Conservation (phyloP, 2,329 filamentous ascomycete genomes). For the Rhynchosporium agropyri region DNA sequence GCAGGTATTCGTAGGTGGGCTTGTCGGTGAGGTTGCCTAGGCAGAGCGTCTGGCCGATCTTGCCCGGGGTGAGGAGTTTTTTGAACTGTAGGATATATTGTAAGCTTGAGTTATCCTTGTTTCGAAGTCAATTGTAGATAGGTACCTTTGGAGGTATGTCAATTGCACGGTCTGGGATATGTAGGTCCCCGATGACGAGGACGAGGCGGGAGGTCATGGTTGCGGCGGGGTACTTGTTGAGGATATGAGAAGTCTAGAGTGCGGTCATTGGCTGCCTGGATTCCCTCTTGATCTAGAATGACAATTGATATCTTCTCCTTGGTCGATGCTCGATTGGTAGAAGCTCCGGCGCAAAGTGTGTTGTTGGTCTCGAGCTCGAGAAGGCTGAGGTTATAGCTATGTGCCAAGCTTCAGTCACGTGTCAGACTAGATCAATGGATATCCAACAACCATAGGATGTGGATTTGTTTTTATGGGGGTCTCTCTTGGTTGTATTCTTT, state of each 20-base stretch:
- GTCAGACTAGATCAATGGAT: background rate
- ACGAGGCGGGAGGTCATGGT: constrained; percentile 82
- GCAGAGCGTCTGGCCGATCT: constrained; percentile 81
- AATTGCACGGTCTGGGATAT: constrained; percentile 89
- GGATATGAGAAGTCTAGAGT: constrained; percentile 14
- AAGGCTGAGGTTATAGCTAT: constrained; percentile 6
- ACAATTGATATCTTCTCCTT: constrained; percentile 6
- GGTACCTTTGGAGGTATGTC: constrained; percentile 86
- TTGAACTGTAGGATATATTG: constrained; percentile 63
- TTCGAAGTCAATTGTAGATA: constrained; percentile 14
- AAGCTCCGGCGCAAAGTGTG: constrained; percentile 27
- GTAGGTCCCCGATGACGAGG: constrained; percentile 88
- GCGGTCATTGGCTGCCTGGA: constrained; percentile 12
- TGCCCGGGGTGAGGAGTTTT: constrained; percentile 80
- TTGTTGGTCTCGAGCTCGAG: constrained; percentile 11
- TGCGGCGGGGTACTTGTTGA: constrained; percentile 22
- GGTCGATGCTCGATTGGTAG: constrained; percentile 14
- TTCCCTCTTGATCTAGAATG: background rate
- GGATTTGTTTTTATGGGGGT: too few relatives aligned
- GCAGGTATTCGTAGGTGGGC: constrained; percentile 78
- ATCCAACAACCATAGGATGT: too few relatives aligned
- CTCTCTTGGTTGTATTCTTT: too few relatives aligned
- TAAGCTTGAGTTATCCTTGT: constrained; percentile 21
- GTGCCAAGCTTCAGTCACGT: constrained; percentile 4
- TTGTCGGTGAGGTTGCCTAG: constrained; percentile 80